Base-by-base conservation (phyloP, 2,329 filamentous ascomycete genomes). In the Chaetomium sp. region DNA sequence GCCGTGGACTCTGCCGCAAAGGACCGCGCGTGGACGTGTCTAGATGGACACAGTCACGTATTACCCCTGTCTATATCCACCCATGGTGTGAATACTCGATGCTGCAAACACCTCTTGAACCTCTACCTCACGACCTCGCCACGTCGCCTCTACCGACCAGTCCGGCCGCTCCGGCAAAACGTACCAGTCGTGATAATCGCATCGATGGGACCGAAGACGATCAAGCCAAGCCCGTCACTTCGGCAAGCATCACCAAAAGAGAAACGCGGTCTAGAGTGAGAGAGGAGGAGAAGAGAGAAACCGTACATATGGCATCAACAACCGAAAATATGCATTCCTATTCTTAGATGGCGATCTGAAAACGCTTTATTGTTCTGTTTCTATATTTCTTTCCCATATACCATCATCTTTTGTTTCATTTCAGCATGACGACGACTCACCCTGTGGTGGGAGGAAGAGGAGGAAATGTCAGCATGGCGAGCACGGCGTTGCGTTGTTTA, bases 1-100 rank as follows among this genome's bases (percentile, higher is more conserved):
- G 71, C 88, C 89, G 19, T 91, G 89, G 89, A 88, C 88, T 57
- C 78, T 91, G 57, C 88, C 88, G 2, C 83, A 86, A 73, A 80
- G 70, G 42, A 65, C 67, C 4, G 65, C 84, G 70, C 78, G 78
- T 53, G 73, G 75, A 23, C 65, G 68, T 27, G 67, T 70, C 19
- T 72, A 71, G 67, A 57, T 2, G 38, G 35, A 27, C 16, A 27
- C 42, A 45, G 19, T 4, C n/a, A 47, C n/a, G 5, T 35, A 47
- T 45, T 66, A 57, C 21, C 49, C 35, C 61, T 57, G 56, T 53
- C 23, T 47, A 65, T 59, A 54, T 29, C 27, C 31, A 59, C 49
- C 19, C 29, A 12, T 33, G 38, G 42, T 54, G 53, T 62, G 38
- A 62, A 65, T 55, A 63, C 25, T 33, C 45, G 27, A 31, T 45